Base-by-base conservation (phyloP, 257 asterid genomes). In the Gynochthodes officinalis region DNA sequence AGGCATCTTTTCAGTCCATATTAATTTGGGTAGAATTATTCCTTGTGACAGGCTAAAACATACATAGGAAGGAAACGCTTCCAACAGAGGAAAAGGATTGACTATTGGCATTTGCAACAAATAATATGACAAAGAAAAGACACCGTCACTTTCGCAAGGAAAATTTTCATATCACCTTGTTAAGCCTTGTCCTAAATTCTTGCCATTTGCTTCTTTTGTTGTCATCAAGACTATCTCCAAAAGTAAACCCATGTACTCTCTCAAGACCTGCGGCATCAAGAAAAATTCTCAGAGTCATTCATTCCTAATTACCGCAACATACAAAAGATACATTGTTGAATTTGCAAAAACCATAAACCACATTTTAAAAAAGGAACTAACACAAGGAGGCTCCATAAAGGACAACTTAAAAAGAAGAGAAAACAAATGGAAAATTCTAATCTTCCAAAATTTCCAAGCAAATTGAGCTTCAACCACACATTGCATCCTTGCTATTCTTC, bases 191-290 rank as follows among this genome's bases (percentile, higher is more conserved):
- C 21, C 86, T 78, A 73, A 95, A 95, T 70, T 89, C 96, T 75
- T 67, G 77, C 99, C 99, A 95, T 86, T 85, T 95, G 86, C 57
- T 78, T 84, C 64, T 87, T 68, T 73, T 81, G 64, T 73, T 28
- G 43, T 86, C 93, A 14, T 86, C 97, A 59, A 92, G 88, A 78
- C 98, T 92, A 78, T 95, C 99, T 3, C 99, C 98, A 61, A 90
- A 92, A 62, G 90, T 87, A 73, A 90, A 91, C 42, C 98, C 99
- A 73, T 90, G 95, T 32, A 91, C 88, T 76, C 92, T 82, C 85
- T 86, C 96, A 0, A 94, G 95, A 72, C 82, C 99, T 91, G 92
- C 79, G 84, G 65, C 71, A 71, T 30, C 73, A 21, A 65, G 2
- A 21, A 46, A 9, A 18, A 5, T 32, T 42, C 35, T 16, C 50